Evolutionary conservation across 768 basidiomycete species (phyloP), one percentile per base, ranked within the genome.

Genomic region (Amanita polypyramis): DNA sequence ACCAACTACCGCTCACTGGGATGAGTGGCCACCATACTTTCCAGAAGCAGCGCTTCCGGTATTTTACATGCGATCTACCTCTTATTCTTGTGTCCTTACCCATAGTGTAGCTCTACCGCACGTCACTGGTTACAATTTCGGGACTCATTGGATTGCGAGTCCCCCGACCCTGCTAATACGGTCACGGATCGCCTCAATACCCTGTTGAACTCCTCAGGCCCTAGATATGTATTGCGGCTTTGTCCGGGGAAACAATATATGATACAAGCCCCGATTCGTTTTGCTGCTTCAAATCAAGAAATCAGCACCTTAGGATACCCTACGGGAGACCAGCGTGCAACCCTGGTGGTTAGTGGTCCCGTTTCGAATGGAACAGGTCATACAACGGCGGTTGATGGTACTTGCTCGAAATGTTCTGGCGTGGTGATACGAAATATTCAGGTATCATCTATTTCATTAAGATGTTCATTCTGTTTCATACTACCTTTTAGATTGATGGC

Each of bases 241-340:
- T 93, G 90, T 62, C 79, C 79, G 1, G 63, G 66, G 25, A 61
- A 72, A 45, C 64, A 73, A 41, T 92, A 93, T 58, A 50, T 73
- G 52, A 75, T 91, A 51, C 71, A 76, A 45, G 73, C 77, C 2
- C 80, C 85, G 0, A 70, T 93, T 43, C 62, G 73, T 27, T 89
- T 88, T 55, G 69, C 79, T 0, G 74, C 78, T 9, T 69, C 75
- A 0, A 69, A 80, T 55, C 82, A 93, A 63, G 90, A 92, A 64
- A 90, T 93, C 40, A 85, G 79, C 54, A 93, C 90, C 0, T 55
- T 70, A 5, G 86, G 85, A 12, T 85, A 89, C 52, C 90, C 90
- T 0, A 77, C 72, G 0, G 85, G 72, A 17, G 66, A 73, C 45
- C 68, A 71, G 8, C 72, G 90, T 51, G 90, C 90, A 4, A 77